Base-by-base conservation (phyloP, 176 grass and related monocot species). In the Ampelocalamus luodianensis region DNA sequence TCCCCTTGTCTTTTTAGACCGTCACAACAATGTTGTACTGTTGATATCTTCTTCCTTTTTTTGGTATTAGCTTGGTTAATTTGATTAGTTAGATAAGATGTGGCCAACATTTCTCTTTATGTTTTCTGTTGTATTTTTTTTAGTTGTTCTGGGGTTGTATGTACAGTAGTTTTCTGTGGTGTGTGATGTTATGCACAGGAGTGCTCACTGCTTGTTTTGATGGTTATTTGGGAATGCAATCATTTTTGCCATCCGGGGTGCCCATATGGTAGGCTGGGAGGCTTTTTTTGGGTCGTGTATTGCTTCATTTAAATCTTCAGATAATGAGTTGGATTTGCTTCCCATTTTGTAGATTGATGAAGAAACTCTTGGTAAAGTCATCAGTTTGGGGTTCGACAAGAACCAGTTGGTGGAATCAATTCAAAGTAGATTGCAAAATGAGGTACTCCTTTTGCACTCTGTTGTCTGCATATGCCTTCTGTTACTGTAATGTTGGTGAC, bases 321-420 rank as follows among this genome's bases (percentile, higher is more conserved):
- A 26, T 58, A 46, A 79, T 58, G 13, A 26, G n/a, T 22, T 89
- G 22, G 9, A 65, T 82, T 74, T 71, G 44, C 22, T 59, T 12
- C 16, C 15, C 4, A 17, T 81, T 66, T 88, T 94, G 81, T 82
- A 97, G 95, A 70, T 97, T 60, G 95, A 97, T 76, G 92, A 91
- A 67, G 92, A 91, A 72, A 84, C 90, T 40, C 73, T 97, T 67
- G 83, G 88, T 76, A 87, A 97, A 36, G 95, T 97, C 65, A 79
- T 92, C 36, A 89, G 79, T 62, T 87, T 97, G 90, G 92, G 95
- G 16, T 97, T 89, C 75, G 87, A 94, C 81, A 94, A 94, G 55
- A 87, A 80, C 64, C 74, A 76, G 65, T 65, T 97, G 69, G 76
- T 94, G 27, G 88, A 97, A 70, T 97, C 90, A 70, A 89, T 97